phyloP scores from a whole-genome alignment of 352 stramenopile species.

The Elongisporangium anandrum region DNA sequence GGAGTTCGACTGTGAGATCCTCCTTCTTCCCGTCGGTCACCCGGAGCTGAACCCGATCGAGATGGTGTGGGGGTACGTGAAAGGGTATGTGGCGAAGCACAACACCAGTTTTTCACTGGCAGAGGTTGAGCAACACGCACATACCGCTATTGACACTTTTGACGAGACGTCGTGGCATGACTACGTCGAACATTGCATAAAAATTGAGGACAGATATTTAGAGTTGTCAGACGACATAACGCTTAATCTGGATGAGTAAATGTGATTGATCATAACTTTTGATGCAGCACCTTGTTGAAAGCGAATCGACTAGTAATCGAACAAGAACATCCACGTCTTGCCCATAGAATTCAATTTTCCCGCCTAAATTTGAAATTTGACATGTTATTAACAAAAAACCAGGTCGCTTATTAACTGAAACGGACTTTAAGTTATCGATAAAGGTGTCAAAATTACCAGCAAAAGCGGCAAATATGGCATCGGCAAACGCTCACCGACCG shows the following conservation, averaged over 20 bases:
- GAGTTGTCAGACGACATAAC: neutral
- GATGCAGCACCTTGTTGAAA: neutral
- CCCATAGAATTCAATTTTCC: too few species aligned
- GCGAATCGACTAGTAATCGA: too few species aligned
- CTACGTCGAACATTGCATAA: constrained; percentile 13
- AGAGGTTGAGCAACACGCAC: constrained; percentile 10
- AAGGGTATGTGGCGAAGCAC: constrained; percentile 9
- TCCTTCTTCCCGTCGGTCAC: constrained; percentile 10
- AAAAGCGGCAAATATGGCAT: too few species aligned
- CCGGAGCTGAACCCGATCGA: constrained; percentile 20
- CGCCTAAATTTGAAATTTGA: too few species aligned
- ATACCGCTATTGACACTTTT: constrained; percentile 8
- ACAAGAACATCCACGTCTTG: too few species aligned
- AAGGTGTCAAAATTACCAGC: too few species aligned
- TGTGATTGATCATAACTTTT: constrained; percentile 1
- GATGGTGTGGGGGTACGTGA: constrained; percentile 13
- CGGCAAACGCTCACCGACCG: too few species aligned
- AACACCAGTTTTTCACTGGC: constrained; percentile 14
- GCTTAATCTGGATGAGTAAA: constrained; percentile 2
- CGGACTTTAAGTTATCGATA: too few species aligned
- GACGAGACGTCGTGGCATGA: constrained; percentile 3
- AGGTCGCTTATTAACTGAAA: too few species aligned
- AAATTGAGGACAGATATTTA: constrained; percentile 12
- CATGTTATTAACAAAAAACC: too few species aligned
- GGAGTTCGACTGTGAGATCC: constrained; percentile 6